Base-by-base conservation (phyloP, 352 stramenopile species). In the Globisporangium polare region DNA sequence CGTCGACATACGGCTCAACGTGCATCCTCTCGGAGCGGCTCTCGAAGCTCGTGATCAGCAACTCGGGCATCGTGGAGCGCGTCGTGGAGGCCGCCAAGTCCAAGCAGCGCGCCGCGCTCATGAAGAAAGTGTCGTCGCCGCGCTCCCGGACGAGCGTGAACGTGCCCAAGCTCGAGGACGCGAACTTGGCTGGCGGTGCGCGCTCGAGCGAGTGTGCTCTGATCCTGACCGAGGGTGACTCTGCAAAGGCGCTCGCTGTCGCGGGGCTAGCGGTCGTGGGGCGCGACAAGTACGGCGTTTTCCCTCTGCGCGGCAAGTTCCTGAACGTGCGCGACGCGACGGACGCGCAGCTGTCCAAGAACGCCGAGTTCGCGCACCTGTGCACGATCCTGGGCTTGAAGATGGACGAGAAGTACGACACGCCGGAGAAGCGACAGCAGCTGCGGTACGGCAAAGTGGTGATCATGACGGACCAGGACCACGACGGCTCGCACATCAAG, bases 401-500 rank as follows among this genome's bases (percentile, higher is more conserved):
- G 58, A 99, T 98, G 79, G 94, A 95, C 31, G 88, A 91, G 24
- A 80, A 77, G 12, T 99, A 99, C 79, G 80, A 90, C 58, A 92
- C 83, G 54, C 84, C 88, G 29, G 93, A 98, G 53, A 97, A 98
- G 60, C 73, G 83, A 15, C 63, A 78, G 61, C 86, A 83, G 29
- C 80, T 99, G 43, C 92, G 98, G 22, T 99, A 99, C 67, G 98
- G 98, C n/a, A 96, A 97, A 62, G 78, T 99, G 37, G 96, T 99
- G 74, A 97, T 99, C 67, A 99, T 99, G 98, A 98, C 98, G 7
- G 98, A 99, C 86, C 98, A 99, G 83, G 98, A 99, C 78, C 94
- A 98, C 62, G 95, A 98, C 58, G 96, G 98, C 10, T 98, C 87
- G 39, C 98, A 99, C 76, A 99, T 99, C 83, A 99, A 99, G 75